Evolutionary conservation across 306 rosid genomes (phyloP), one percentile per base, ranked within the genome.

Genomic region (Glycine tomentella): DNA sequence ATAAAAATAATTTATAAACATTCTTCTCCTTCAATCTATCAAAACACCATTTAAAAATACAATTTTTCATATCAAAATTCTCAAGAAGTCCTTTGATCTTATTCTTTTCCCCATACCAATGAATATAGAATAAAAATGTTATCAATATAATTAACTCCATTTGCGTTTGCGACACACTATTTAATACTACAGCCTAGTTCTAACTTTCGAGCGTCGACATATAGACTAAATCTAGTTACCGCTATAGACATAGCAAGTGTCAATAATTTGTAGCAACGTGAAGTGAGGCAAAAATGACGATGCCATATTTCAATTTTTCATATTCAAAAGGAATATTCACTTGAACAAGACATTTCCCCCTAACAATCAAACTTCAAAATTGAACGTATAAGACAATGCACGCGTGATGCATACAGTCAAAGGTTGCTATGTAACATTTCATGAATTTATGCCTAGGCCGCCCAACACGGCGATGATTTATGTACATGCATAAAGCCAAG

Each of bases 401-500:
- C 20, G 11, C 11, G 20, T 63, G 48, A 63, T 63, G 69, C 17
- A 6, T 34, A 63, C 1, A 12, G 46, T 6, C 44, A 1, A 14
- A 63, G 6, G 46, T 57, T 64, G 17, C 36, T 61, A 13, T 11
- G 25, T 7, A 59, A 45, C 38, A 59, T 74, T 52, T n/a, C 72
- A 36, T 64, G 58, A 53, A 59, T 70, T 75, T 45, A 36, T 44
- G 57, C 57, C 74, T 17, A 57, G 9, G 11, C 70, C 42, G 12
- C 63, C 33, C 0, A 57, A 79, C 59, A 34, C 3, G 74, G 66
- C 15, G n/a, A 56, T 67, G 66, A 75, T 75, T 45, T 63, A 45
- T 57, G 78, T 72, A 76, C 31, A 13, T 78, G 77, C 58, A 83
- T 50, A 49, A 71, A 83, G 65, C 25, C 64, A 74, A 56, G 42